phyloP scores from a whole-genome alignment of 1,139 yeast species.

The Nakaseomyces kungkrabaensis region DNA sequence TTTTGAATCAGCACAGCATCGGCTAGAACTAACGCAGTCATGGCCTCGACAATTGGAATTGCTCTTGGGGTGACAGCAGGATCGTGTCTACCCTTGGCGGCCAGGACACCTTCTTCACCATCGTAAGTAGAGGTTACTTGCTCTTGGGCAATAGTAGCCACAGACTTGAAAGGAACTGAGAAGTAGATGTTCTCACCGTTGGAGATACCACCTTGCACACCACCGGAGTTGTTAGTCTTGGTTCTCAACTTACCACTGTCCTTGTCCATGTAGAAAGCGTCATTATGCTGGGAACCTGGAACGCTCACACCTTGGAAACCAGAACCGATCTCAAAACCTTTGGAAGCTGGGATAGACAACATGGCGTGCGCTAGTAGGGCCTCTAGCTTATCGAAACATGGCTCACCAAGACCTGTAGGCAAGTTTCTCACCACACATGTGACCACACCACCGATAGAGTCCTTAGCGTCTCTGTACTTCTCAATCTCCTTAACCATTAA shows the following conservation, averaged over 20 bases:
- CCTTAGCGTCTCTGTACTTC: slow-evolving; percentile 74
- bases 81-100: slow-evolving; percentile 96
- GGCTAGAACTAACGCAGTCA: slow-evolving; percentile 88
- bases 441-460: slow-evolving; percentile 95
- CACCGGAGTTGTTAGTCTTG: slow-evolving; percentile 86
- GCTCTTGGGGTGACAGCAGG: slow-evolving; percentile 99
- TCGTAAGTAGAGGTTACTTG: slow-evolving; percentile 82
- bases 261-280: slow-evolving; percentile 59
- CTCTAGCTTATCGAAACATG: slow-evolving; percentile 92
- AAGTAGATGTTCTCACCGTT: slow-evolving; percentile 94
- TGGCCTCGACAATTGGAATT: slow-evolving; percentile 94
- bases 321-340: slow-evolving; percentile 95
- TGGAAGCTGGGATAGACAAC: slow-evolving; percentile 95
- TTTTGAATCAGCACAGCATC: slow-evolving; percentile 81
- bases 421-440: slow-evolving; percentile 93
- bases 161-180: slow-evolving; percentile 93
- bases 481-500: slow-evolving; percentile 83
- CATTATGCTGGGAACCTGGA: slow-evolving; percentile 93
- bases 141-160: slow-evolving; percentile 92
- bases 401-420: slow-evolving; percentile 94
- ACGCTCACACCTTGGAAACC: slow-evolving; percentile 85
- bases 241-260: slow-evolving; percentile 59
- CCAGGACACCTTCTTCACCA: slow-evolving; percentile 76
- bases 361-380: slow-evolving; percentile 94
- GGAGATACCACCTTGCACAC: slow-evolving; percentile 95